Conservation (phyloP, 2,329 filamentous ascomycete genomes). For the Aspergillus fructus region DNA sequence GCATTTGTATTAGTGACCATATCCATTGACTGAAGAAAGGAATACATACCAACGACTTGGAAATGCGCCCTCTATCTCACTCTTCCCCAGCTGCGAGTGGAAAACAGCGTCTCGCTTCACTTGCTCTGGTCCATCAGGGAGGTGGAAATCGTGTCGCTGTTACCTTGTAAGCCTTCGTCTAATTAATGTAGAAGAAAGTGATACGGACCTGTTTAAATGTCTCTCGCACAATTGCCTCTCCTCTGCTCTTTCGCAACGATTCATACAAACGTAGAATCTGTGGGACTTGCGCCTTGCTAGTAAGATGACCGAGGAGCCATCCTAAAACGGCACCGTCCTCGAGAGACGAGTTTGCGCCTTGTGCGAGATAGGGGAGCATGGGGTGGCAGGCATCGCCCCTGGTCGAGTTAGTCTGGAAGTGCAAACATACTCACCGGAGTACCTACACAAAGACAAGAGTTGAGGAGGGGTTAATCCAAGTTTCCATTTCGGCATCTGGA, state of each 20-base stretch:
- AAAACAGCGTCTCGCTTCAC: slow-evolving; percentile 58
- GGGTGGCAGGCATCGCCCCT: slow-evolving; percentile 63
- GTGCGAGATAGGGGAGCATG: slow-evolving; percentile 64
- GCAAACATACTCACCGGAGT: neutral
- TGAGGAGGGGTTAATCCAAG: slow-evolving; percentile 54
- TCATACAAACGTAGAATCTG: slow-evolving; percentile 47
- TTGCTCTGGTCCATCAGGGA: slow-evolving; percentile 58
- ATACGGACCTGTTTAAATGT: slow-evolving; percentile 53
- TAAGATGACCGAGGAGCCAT: slow-evolving; percentile 54
- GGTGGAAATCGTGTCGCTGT: slow-evolving; percentile 54
- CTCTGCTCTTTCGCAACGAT: slow-evolving; percentile 47
- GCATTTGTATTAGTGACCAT: neutral
- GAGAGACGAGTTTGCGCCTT: slow-evolving; percentile 66
- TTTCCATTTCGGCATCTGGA: slow-evolving; percentile 50
- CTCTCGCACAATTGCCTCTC: slow-evolving; percentile 59
- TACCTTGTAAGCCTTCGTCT: neutral
- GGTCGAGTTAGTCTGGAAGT: neutral
- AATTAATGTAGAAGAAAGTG: neutral
- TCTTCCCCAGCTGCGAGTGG: slow-evolving; percentile 53
- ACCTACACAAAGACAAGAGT: slow-evolving; percentile 49
- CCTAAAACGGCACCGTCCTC: slow-evolving; percentile 69
- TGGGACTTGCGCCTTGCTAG: slow-evolving; percentile 43
- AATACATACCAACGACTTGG: slow-evolving; percentile 57
- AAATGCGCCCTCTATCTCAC: slow-evolving; percentile 53
- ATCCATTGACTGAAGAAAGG: neutral